A percentile compares a stretch with the other conserved stretches of the same genome.
phyloP scores from a whole-genome alignment of 2,329 filamentous ascomycete species.

The Fusarium sarcochroum region DNA sequence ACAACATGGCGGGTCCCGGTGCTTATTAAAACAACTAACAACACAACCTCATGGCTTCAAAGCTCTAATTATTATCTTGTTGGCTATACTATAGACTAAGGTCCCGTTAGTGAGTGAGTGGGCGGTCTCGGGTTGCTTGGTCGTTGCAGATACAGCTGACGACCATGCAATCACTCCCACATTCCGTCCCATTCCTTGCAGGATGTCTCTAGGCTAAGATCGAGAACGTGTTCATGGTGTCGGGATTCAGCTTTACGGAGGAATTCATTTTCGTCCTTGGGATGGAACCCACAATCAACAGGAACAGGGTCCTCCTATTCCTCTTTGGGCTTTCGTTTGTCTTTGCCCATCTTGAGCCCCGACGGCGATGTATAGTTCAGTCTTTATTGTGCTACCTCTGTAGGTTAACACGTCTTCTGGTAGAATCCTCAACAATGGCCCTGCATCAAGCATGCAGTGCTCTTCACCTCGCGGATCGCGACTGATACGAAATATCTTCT shows the following conservation, averaged over 20 bases:
- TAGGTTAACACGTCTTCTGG: no score
- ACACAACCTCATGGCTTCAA: background rate
- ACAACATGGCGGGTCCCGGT: background rate
- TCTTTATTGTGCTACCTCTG: background rate
- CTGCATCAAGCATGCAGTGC: background rate
- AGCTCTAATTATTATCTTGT: background rate
- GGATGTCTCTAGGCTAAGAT: background rate
- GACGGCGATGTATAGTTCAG: background rate
- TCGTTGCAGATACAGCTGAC: background rate
- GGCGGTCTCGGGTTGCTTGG: background rate
- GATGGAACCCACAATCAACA: background rate
- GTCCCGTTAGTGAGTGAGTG: background rate
- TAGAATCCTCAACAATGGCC: no score
- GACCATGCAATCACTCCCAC: constrained; percentile 1
- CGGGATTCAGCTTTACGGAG: constrained; percentile 1
- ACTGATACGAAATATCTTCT: constrained; percentile 10
- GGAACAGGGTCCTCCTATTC: background rate
- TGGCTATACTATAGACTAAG: background rate
- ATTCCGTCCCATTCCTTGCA: constrained; percentile 7
- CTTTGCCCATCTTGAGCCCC: background rate
- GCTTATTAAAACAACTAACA: background rate
- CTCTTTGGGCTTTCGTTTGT: background rate
- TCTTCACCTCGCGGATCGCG: background rate
- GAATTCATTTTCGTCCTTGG: constrained; percentile 3
- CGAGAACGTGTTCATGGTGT: background rate